Conservation (phyloP, 176 grass and related monocot genomes). For the Otatea glauca region DNA sequence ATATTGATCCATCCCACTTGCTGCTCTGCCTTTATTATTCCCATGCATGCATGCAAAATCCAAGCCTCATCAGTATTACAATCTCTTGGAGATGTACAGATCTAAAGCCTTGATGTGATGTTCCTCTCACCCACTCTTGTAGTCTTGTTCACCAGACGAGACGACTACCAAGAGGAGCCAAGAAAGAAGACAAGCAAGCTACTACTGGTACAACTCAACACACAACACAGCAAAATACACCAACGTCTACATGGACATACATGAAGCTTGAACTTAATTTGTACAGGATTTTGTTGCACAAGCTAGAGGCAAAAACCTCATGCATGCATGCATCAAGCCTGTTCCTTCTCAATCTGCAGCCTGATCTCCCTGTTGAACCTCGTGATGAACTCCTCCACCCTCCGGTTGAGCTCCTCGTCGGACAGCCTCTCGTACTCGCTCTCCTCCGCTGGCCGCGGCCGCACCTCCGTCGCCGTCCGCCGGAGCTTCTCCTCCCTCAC, state of each 20-base stretch:
- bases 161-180: constrained; percentile 7
- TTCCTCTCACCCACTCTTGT: constrained; percentile 39
- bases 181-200: constrained; percentile 7
- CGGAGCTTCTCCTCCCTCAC: constrained; percentile 51
- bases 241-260: constrained; percentile 29
- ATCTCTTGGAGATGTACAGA: constrained; percentile 13
- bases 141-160: constrained; percentile 32
- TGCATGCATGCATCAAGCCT: neutral
- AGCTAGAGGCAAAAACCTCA: too few species aligned
- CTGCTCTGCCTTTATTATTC: constrained; percentile 5
- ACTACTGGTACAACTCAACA: neutral
- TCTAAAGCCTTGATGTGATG: constrained; percentile 5
- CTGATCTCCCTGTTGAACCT: constrained; percentile 89
- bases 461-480: constrained; percentile 45
- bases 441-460: constrained; percentile 1
- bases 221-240: neutral
- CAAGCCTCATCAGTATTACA: neutral
- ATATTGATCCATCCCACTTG: neutral
- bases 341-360: constrained; percentile 62
- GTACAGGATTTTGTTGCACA: neutral
- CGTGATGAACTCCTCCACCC: constrained; percentile 91
- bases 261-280: neutral
- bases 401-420: constrained; percentile 83
- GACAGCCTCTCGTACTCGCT: constrained; percentile 74
- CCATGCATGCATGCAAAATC: constrained; percentile 35